Base-by-base conservation (phyloP, 768 basidiomycete genomes). In the Leucocoprinus sp. region DNA sequence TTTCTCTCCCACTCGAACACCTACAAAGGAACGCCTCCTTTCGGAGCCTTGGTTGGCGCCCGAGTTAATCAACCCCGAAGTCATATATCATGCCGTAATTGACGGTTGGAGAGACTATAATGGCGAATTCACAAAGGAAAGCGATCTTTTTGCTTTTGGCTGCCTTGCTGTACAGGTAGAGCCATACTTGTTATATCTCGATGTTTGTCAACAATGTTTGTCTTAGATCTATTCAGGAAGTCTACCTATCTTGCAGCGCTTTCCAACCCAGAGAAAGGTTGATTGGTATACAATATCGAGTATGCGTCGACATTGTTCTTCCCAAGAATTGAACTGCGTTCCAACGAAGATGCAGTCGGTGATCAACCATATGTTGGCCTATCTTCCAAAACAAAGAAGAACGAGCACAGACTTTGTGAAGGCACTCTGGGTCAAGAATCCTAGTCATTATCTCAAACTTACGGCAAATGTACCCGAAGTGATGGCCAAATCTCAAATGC, bases 91-190 rank as follows among this genome's bases (percentile, higher is more conserved):
- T 2, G 37, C 55, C 12, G 46, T 54, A 15, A 45, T 56, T 19
- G 58, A 59, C 24, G 51, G 53, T 23, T 59, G 57, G 43, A 39
- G 56, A 31, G 52, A 50, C 18, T 59, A 59, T 42, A 17, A 47
- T n/a, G 58, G 58, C 26, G 58, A 59, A 38, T 59, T 53, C 36
- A 54, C 48, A 23, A 37, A 44, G 33, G 55, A 51, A 18, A 56
- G 58, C 35, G 58, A 59, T 45, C 48, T 59, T 14, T 59, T 56
- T 37, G 55, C 56, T 0, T 37, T 59, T n/a, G 58, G 52, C 8
- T 53, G 53, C 6, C 53, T 54, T 26, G 50, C 50, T 22, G 41
- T 56, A 23, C 55, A 57, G 46, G 57, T 59, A 26, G 43, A 12
- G 26, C 26, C 11, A 14, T 14, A n/a, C 9, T 12, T 12, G 31